Evolutionary conservation across 495 filamentous ascomycete genomes (phyloP).

Genomic region (Arthonia radiata): DNA sequence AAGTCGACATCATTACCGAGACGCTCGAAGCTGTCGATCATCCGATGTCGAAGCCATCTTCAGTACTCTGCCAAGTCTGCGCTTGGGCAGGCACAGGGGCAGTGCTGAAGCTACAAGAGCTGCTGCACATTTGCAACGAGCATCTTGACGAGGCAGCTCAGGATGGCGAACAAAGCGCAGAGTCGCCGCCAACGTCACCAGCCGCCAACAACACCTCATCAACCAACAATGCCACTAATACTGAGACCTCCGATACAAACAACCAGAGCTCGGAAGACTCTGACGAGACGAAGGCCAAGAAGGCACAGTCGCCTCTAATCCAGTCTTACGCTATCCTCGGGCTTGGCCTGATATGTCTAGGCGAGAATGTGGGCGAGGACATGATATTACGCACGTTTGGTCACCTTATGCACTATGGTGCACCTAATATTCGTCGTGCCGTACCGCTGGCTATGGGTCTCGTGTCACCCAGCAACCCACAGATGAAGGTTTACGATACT

Average conservation of each 20-base stretch:
- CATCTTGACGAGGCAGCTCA: too few species aligned
- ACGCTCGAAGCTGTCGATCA: constrained; percentile 89
- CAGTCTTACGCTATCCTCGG: constrained; percentile 93
- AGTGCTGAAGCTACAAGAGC: constrained; percentile 84
- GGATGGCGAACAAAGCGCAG: too few species aligned
- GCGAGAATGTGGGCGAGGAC: constrained; percentile 92
- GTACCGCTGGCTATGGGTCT: constrained; percentile 96
- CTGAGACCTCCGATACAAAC: too few species aligned
- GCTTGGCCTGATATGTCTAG: constrained; percentile 86
- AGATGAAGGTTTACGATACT: constrained; percentile 99
- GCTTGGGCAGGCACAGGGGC: constrained; percentile 95
- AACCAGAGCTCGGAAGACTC: too few species aligned
- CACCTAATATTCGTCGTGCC: constrained; percentile 83
- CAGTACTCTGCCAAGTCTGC: constrained; percentile 80
- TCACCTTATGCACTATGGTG: constrained; percentile 97
- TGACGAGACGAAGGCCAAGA: constrained; percentile 78
- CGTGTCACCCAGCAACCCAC: constrained; percentile 87
- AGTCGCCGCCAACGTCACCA: too few species aligned
- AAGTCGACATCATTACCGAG: constrained; percentile 85
- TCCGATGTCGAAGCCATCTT: constrained; percentile 75
- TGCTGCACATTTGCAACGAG: constrained; percentile 92
- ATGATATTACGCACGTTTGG: constrained; percentile 97
- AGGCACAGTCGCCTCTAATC: too few species aligned
- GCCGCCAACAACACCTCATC: too few species aligned
- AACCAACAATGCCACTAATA: too few species aligned